phyloP scores from a whole-genome alignment of 139 green algal genomes.

The Penium margaritaceum region DNA sequence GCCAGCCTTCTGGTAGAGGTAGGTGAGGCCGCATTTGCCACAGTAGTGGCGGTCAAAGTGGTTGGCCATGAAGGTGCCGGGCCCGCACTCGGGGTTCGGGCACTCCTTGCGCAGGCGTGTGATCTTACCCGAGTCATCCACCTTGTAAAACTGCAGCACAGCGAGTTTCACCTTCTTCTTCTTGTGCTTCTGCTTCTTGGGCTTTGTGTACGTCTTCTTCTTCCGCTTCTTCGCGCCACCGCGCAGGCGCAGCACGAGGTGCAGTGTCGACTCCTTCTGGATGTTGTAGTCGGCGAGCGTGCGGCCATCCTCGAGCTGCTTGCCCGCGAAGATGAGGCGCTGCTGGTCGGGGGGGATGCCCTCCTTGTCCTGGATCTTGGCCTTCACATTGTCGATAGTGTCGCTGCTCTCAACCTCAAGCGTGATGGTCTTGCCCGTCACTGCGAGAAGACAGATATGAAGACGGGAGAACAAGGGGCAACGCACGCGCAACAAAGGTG shows the following conservation, averaged over 20 bases:
- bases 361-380: constrained; percentile 93
- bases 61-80: constrained; percentile 96
- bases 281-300: constrained; percentile 16
- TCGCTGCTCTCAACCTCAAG: constrained; percentile 55
- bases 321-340: constrained; percentile 50
- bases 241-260: constrained; percentile 54
- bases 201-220: constrained; percentile 99
- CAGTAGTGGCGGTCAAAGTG: constrained; percentile 95
- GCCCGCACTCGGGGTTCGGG: constrained; percentile 74
- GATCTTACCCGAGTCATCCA: constrained; percentile 94
- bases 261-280: constrained; percentile 32
- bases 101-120: constrained; percentile 90
- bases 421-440: constrained; percentile 56
- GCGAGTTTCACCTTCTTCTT: constrained; percentile 95
- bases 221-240: constrained; percentile 98
- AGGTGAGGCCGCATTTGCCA: constrained; percentile 84
- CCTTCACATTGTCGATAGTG: constrained; percentile 83
- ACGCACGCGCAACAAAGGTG: too few relatives aligned
- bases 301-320: constrained; percentile 48
- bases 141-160: constrained; percentile 80
- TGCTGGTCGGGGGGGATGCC: constrained; percentile 46
- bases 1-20: constrained; percentile 51
- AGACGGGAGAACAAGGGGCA: too few relatives aligned
- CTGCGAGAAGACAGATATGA: background rate
- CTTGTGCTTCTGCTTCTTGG: constrained; percentile 99